Percentiles rank a stretch among this genome's conserved stretches.
Conservation (phyloP, 768 basidiomycete species). For the Russula dissimulans region DNA sequence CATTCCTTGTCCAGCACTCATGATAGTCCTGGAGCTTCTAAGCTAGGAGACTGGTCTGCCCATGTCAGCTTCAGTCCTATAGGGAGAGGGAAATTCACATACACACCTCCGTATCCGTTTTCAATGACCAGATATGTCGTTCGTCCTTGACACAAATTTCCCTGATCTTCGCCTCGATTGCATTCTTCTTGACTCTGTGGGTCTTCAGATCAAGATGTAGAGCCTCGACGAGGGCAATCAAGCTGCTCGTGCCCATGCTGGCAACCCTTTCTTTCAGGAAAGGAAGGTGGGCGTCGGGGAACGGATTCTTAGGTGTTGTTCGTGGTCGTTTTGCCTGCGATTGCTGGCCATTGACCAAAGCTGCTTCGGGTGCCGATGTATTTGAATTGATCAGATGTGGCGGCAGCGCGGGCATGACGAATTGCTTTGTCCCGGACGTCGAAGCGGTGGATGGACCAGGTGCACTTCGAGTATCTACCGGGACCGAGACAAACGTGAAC, state of each 20-base stretch:
- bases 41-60: not conserved
- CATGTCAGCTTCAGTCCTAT: not conserved
- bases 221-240: constrained; percentile 61
- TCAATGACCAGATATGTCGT: constrained; percentile 68
- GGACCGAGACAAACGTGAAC: constrained; percentile 57
- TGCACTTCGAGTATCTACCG: constrained; percentile 32
- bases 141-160: constrained; percentile 69
- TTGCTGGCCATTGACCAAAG: constrained; percentile 11
- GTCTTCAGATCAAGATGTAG: constrained; percentile 59
- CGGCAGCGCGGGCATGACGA: constrained; percentile 35
- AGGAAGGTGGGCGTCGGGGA: constrained; percentile 59
- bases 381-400: constrained; percentile 17
- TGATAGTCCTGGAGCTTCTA: not conserved
- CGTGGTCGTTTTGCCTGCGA: constrained; percentile 22
- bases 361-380: constrained; percentile 10
- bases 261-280: constrained; percentile 55
- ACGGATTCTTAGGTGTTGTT: constrained; percentile 41
- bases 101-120: constrained; percentile 23
- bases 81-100: not conserved
- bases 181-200: constrained; percentile 75
- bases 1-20: not conserved
- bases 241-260: constrained; percentile 48
- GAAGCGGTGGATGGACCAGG: constrained; percentile 22
- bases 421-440: constrained; percentile 24
- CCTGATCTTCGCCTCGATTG: constrained; percentile 71